These are phyloP conservation scores for Moricandia arvensis DNA, from an alignment of 345 rosid species.

Conservation along the genomic window DNA sequence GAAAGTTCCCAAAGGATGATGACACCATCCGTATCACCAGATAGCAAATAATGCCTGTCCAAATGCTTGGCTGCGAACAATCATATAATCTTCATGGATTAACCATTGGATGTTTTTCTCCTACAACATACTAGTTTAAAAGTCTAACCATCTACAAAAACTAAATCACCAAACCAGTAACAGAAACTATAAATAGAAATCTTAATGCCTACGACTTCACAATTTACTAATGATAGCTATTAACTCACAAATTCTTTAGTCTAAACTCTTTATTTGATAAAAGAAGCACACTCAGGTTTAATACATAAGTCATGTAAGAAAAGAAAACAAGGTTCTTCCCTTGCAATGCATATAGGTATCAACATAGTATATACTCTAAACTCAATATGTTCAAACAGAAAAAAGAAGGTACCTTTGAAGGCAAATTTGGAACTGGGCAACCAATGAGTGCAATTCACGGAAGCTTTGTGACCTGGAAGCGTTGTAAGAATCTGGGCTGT, in stretches of 20 bases:
- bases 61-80: constrained; percentile 54
- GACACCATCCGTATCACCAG: constrained; percentile 85
- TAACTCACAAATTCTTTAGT: no score
- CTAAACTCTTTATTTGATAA: background rate
- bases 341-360: background rate
- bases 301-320: background rate
- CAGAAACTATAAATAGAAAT: constrained; percentile 5
- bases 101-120: background rate
- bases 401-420: constrained; percentile 54
- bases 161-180: constrained; percentile 5
- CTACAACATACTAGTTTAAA: background rate
- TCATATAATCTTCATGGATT: background rate
- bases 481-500: constrained; percentile 81
- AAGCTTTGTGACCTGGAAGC: constrained; percentile 79
- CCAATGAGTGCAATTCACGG: constrained; percentile 91
- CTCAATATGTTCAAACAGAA: background rate
- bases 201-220: background rate
- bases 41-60: constrained; percentile 64
- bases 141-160: background rate
- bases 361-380: background rate
- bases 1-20: constrained; percentile 78
- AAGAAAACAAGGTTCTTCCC: constrained; percentile 1
- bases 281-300: background rate
- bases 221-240: background rate
- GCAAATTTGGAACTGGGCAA: constrained; percentile 74